phyloP scores from a whole-genome alignment of 1,284 basidiomycete genomes.

The Malassezia cuniculi region DNA sequence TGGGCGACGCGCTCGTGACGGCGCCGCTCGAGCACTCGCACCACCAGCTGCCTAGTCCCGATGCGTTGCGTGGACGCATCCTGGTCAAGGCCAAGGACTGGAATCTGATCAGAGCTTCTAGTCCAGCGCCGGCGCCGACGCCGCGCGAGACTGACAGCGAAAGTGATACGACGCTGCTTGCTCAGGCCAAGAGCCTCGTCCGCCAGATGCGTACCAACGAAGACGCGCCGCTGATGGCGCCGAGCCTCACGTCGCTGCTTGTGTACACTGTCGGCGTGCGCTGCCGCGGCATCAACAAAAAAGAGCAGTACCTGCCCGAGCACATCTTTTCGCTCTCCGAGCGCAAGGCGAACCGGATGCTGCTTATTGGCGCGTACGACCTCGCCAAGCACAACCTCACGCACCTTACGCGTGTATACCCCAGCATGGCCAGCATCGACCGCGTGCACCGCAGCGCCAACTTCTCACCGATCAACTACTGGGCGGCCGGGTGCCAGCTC shows the following conservation, averaged over 20 bases:
- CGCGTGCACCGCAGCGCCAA: constrained; percentile 51
- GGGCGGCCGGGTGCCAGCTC: constrained; percentile 81
- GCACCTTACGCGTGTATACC: constrained; percentile 80
- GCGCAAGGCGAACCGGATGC: constrained; percentile 45
- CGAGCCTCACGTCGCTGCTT: constrained; percentile 60
- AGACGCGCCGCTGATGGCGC: constrained; percentile 52
- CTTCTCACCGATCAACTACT: constrained; percentile 76
- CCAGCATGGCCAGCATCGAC: constrained; percentile 57
- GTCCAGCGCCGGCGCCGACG: constrained; percentile 3
- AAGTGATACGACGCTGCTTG: constrained; percentile 17
- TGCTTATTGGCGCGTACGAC: constrained; percentile 47
- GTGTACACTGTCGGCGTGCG: constrained; percentile 95
- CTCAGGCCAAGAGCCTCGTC: constrained; percentile 24
- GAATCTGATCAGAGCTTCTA: constrained; percentile 2
- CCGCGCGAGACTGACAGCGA: constrained; percentile 19
- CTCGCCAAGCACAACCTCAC: constrained; percentile 76
- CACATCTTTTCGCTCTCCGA: constrained; percentile 92
- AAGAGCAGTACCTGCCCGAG: constrained; percentile 69
- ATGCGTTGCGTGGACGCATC: constrained; percentile 65
- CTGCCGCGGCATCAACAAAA: constrained; percentile 79
- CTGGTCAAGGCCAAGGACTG: constrained; percentile 57
- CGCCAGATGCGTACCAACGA: constrained; percentile 14
- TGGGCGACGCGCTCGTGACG: constrained; percentile 57
- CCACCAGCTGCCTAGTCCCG: constrained; percentile 64
- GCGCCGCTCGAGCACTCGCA: constrained; percentile 32